Percentiles rank a stretch among this genome's conserved stretches.
phyloP scores from a whole-genome alignment of 306 rosid species.

The Trifolium subterraneum region DNA sequence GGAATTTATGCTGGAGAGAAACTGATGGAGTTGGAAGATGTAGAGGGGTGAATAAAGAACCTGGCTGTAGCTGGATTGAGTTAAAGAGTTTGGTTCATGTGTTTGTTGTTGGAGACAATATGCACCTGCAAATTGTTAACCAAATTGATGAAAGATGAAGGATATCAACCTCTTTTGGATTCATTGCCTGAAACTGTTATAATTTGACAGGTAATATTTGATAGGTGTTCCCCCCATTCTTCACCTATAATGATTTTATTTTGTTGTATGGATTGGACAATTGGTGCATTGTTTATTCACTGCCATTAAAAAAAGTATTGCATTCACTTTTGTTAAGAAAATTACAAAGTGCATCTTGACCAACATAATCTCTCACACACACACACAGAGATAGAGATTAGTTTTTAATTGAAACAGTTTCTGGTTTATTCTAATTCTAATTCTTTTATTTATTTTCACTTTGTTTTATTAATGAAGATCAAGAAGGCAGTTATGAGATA shows the following conservation, averaged over 20 bases:
- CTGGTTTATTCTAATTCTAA: conserved; percentile 1
- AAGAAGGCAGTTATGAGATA: conserved; percentile 45
- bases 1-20: conserved; percentile 90
- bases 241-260: conserved; percentile 7
- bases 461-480: conserved; percentile 38
- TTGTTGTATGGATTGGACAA: conserved; percentile 22
- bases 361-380: conserved; percentile 16
- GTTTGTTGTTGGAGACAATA: conserved; percentile 82
- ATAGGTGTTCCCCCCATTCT: conserved; percentile 1
- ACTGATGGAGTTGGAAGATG: conserved; percentile 76
- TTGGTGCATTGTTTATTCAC: not conserved
- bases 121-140: conserved; percentile 76
- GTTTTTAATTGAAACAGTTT: not conserved
- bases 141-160: conserved; percentile 76
- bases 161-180: conserved; percentile 51
- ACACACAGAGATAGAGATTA: too few species aligned
- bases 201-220: conserved; percentile 44
- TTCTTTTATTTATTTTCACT: not conserved
- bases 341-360: not conserved
- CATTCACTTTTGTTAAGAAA: conserved; percentile 23
- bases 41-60: conserved; percentile 81
- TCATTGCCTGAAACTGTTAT: conserved; percentile 30
- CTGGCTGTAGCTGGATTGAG: conserved; percentile 96
- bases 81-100: conserved; percentile 77
- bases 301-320: not conserved